These are phyloP conservation scores for Quercus gilva DNA, from an alignment of 306 rosid genomes.

Conservation along the genomic window DNA sequence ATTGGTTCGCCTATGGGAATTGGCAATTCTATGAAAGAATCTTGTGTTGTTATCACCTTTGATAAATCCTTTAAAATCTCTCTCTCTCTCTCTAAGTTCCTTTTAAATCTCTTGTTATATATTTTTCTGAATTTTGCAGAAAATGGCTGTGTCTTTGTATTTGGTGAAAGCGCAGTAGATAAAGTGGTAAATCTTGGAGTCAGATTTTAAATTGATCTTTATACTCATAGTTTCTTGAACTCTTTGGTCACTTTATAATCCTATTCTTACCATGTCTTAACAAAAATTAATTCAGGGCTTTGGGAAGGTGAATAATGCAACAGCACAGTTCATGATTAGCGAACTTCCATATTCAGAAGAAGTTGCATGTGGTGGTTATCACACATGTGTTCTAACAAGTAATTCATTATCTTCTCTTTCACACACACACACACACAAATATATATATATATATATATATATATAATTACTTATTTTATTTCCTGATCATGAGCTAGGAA, in stretches of 20 bases:
- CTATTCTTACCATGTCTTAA: conserved; percentile 4
- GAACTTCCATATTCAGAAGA: conserved; percentile 67
- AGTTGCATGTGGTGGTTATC: conserved; percentile 96
- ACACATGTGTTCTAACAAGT: conserved; percentile 86
- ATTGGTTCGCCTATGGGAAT: too few relatives aligned
- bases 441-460: too few relatives aligned
- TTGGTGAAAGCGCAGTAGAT: conserved; percentile 68
- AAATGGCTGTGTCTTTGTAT: conserved; percentile 71
- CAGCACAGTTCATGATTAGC: conserved; percentile 50
- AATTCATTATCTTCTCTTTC: conserved; percentile 36
- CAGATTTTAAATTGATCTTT: neutral
- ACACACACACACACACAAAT: too few relatives aligned
- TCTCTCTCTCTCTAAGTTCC: conserved; percentile 2
- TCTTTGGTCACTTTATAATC: neutral
- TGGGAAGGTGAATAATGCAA: conserved; percentile 43
- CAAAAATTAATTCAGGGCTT: conserved; percentile 44
- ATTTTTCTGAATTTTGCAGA: conserved; percentile 49
- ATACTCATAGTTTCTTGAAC: neutral
- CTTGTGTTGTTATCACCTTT: too few relatives aligned
- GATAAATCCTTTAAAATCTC: too few relatives aligned
- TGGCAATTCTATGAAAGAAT: too few relatives aligned
- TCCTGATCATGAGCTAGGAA: conserved; percentile 11
- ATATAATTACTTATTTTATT: neutral
- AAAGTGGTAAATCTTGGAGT: conserved; percentile 55
- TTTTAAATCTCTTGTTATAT: neutral